A percentile compares a stretch with the other conserved stretches of the same genome.
Conservation (phyloP, 805 yeast species). For the Metschnikowia hibisci region DNA sequence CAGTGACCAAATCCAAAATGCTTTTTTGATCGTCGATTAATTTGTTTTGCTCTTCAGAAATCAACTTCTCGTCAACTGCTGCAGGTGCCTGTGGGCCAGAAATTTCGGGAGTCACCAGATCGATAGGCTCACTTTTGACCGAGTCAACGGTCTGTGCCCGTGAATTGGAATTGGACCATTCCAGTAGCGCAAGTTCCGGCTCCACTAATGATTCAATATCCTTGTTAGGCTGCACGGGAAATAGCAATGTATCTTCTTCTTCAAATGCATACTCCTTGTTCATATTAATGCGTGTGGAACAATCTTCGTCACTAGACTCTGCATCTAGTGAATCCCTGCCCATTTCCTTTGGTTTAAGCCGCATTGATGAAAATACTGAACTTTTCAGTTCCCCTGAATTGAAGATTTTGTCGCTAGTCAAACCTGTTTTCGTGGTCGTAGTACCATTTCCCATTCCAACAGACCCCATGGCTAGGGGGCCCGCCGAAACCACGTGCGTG, state of each 20-base stretch:
- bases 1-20: conserved; percentile 26
- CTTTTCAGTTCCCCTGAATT: conserved; percentile 42
- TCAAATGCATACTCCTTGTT: conserved; percentile 53
- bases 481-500: conserved; percentile 66
- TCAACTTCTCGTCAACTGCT: conserved; percentile 25
- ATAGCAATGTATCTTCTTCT: conserved; percentile 51
- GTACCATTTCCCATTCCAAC: conserved; percentile 40
- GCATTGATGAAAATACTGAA: conserved; percentile 37
- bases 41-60: conserved; percentile 29
- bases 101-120: conserved; percentile 28
- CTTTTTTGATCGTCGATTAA: conserved; percentile 29
- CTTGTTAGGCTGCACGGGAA: conserved; percentile 71
- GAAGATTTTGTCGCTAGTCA: conserved; percentile 31
- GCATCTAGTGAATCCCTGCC: conserved; percentile 17
- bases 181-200: conserved; percentile 20
- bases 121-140: conserved; percentile 31
- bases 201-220: conserved; percentile 23
- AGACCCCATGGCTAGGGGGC: conserved; percentile 68
- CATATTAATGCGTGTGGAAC: conserved; percentile 55
- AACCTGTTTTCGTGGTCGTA: conserved; percentile 23
- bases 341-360: conserved; percentile 26
- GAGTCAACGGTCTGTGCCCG: conserved; percentile 16
- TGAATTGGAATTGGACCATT: conserved; percentile 10
- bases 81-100: conserved; percentile 6
- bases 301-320: conserved; percentile 44